These are phyloP conservation scores for Chlorella sp. DNA, from an alignment of 139 green algal genomes.

Conservation along the genomic window DNA sequence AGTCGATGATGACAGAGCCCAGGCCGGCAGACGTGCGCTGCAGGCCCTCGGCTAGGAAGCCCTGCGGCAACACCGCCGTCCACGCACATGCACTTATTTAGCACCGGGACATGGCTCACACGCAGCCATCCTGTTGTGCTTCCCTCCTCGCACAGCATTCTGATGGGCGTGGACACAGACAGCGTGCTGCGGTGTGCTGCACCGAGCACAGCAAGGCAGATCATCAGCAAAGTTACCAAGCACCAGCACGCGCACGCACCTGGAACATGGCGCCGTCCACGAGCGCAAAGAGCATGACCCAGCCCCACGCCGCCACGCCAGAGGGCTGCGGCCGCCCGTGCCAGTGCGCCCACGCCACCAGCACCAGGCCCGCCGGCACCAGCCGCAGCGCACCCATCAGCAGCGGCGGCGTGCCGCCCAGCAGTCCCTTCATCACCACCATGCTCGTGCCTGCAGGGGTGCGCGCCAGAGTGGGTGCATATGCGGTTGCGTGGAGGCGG, in stretches of 20 bases:
- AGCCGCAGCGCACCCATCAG: constrained; percentile 84
- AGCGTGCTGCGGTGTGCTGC: not conserved
- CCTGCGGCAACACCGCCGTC: constrained; percentile 36
- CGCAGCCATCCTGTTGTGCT: not conserved
- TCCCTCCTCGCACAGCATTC: not conserved
- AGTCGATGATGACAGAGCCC: constrained; percentile 93
- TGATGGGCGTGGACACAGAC: too few relatives aligned
- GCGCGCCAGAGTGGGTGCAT: too few relatives aligned
- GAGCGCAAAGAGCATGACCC: constrained; percentile 79
- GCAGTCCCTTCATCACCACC: constrained; percentile 13
- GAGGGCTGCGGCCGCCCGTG: constrained; percentile 60
- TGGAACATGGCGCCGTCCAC: constrained; percentile 94
- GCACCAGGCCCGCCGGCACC: constrained; percentile 75
- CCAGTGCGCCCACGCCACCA: constrained; percentile 74
- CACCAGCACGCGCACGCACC: constrained; percentile 23
- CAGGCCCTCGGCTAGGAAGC: constrained; percentile 89
- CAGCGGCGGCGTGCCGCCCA: constrained; percentile 46
- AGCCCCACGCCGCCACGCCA: constrained; percentile 65
- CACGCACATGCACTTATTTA: not conserved
- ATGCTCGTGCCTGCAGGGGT: constrained; percentile 7
- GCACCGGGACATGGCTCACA: not conserved
- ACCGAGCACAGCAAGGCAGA: not conserved
- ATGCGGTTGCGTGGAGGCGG: too few relatives aligned
- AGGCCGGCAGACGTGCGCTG: constrained; percentile 75
- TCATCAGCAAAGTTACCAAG: too few relatives aligned